Percentiles rank a stretch among this genome's conserved stretches.
phyloP scores from a whole-genome alignment of 1,139 yeast species.

The Yamadazyma diospyri region DNA sequence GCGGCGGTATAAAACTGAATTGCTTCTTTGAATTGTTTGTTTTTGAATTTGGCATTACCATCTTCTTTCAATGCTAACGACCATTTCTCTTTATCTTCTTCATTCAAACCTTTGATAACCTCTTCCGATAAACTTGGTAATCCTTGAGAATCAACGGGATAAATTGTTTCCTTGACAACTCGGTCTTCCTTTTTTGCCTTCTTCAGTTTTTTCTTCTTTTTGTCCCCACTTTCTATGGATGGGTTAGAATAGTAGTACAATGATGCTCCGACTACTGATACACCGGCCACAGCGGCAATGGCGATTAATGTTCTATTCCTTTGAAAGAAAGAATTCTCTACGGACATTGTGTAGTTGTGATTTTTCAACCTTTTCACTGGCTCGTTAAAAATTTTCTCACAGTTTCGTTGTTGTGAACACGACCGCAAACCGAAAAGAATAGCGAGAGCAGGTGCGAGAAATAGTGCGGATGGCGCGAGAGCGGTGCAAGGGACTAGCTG shows the following conservation, averaged over 20 bases:
- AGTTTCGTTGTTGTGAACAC: too few species aligned
- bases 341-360: conserved; percentile 6
- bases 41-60: conserved; percentile 79
- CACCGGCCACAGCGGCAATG: conserved; percentile 57
- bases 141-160: conserved; percentile 52
- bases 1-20: conserved; percentile 78
- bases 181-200: conserved; percentile 31
- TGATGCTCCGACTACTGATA: conserved; percentile 58
- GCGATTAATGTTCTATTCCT: conserved; percentile 59
- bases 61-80: conserved; percentile 81
- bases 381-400: conserved; percentile 8
- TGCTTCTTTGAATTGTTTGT: conserved; percentile 67
- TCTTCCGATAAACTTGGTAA: conserved; percentile 54
- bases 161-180: conserved; percentile 18
- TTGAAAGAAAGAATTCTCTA: conserved; percentile 36
- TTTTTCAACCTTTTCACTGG: conserved; percentile 3
- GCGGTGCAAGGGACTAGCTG: neutral
- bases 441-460: neutral
- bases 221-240: conserved; percentile 4
- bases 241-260: conserved; percentile 12
- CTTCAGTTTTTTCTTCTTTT: conserved; percentile 34
- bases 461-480: neutral
- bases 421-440: too few species aligned
- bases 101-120: conserved; percentile 43
- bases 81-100: conserved; percentile 60